Base-by-base conservation (phyloP, 805 yeast genomes). In the Candida parachauliodes region DNA sequence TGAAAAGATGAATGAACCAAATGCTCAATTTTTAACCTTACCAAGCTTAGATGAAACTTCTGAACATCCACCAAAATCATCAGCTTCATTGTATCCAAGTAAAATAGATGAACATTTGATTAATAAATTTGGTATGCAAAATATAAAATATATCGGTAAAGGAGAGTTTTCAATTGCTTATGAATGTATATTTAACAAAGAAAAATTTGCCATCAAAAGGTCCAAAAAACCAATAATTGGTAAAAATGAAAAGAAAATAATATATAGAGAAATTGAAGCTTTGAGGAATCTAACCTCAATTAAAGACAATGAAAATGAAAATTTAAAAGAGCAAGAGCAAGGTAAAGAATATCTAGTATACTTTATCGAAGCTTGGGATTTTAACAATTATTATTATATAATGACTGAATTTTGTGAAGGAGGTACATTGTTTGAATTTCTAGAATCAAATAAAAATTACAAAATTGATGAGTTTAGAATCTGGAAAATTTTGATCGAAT, bases 361-460 rank as follows among this genome's bases (percentile, higher is more conserved):
- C 46, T 78, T 86, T 47, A 74, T 87, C 12, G 88, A 87, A 54
- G 86, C 84, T 21, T 91, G 97, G 96, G 94, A 86, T 46, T 71
- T 70, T 53, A 74, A 79, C 52, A 77, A 78, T 32, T 79, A 80
- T 47, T 76, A 83, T 46, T 93, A 91, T 57, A 87, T 93, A 26
- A 86, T 88, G 93, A 88, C 96, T 3, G 97, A 91, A 49, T 89
- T 68, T 59, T 93, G 96, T 62, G 98, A 89, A 52, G 93, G 89
- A 55, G 98, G 98, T 2, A 85, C 93, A 16, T 63, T 93, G 41
- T 93, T 81, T 52, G 77, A 77, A 42, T 93, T 91, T 52, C 60
- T 93, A 37, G 72, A 79, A 22, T 94, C 85, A 47, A 82, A 80
- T 55, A 79, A 82, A 34, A 72, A 81, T 28, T 76, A 86, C 21